Base-by-base conservation (phyloP, 1,139 yeast species). In the Yamadazyma mexicana region DNA sequence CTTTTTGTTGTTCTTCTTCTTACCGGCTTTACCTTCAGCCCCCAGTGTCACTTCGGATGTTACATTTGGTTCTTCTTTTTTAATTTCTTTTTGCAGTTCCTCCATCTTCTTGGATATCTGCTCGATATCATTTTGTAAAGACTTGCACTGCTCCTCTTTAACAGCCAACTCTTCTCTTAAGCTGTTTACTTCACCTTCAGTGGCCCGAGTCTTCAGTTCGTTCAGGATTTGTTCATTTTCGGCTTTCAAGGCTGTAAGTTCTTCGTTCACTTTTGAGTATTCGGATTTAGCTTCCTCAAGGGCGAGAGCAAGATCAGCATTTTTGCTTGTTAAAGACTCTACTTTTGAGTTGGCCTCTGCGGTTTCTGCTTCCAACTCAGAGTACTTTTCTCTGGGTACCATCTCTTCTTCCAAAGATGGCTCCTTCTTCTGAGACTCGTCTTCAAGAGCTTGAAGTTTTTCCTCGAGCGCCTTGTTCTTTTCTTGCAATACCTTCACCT, bases 1-100 rank as follows among this genome's bases (percentile, higher is more conserved):
- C 40, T 41, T 49, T 30, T 46, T 49, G 34, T 39, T 39, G 30
- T 46, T 49, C 36, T 48, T 50, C 42, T 47, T 51, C 17, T 41
- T 32, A 5, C 31, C 22, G n/a, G n/a, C n/a, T n/a, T 17, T 38
- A 14, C 25, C 31, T 39, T 17, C 37, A 20, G 17, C 22, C 37
- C n/a, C 14, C 24, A 2, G 11, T 30, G 11, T 30, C 17, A 24
- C 24, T 17, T 20, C 36, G 18, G 31, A 22, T 5, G 11, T 11
- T 12, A 5, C 29, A 26, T 4, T 5, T 4, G n/a, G 15, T 12
- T 11, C 6, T 11, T 18, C 26, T 12, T 10, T 9, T 12, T 31
- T 17, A 18, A 36, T 36, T 20, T 20, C 8, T 20, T 20, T 8
- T 20, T 20, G 22, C 25, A 36, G 22, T 3, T 22, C 15, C 10